phyloP scores from a whole-genome alignment of 345 rosid genomes.

The Lumnitzera littorea region DNA sequence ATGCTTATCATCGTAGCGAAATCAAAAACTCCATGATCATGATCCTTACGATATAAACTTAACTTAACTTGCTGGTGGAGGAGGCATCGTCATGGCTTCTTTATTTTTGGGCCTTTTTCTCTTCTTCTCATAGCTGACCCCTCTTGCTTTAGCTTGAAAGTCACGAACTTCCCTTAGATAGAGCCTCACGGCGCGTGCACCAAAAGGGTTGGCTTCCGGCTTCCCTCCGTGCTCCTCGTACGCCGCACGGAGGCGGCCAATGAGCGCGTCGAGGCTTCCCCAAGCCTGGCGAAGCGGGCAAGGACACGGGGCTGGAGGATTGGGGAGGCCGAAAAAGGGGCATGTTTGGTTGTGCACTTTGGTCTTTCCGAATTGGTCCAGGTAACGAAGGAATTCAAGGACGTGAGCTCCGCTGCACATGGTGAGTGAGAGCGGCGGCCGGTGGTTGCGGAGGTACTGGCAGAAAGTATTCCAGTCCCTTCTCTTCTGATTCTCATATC shows the following conservation, averaged over 20 bases:
- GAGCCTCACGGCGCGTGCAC: conserved; percentile 77
- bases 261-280: conserved; percentile 98
- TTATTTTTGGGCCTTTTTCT: conserved; percentile 54
- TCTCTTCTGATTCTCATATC: conserved; percentile 82
- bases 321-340: conserved; percentile 80
- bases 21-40: no score
- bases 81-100: conserved; percentile 1
- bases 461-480: conserved; percentile 94
- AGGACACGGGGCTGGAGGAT: conserved; percentile 88
- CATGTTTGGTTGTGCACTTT: conserved; percentile 75
- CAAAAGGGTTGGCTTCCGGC: conserved; percentile 86
- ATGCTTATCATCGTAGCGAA: no score
- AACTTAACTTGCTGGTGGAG: conserved; percentile 7
- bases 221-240: conserved; percentile 84
- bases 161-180: conserved; percentile 86
- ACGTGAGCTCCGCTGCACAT: conserved; percentile 85
- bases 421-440: conserved; percentile 65
- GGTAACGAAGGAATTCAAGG: conserved; percentile 74
- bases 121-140: conserved; percentile 88
- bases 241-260: conserved; percentile 93
- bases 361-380: conserved; percentile 71
- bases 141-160: conserved; percentile 88
- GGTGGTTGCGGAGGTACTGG: conserved; percentile 71
- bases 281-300: conserved; percentile 94
- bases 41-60: background rate